Evolutionary conservation across 192 early-diverging fungal genomes (phyloP).

Genomic region (Backusella tarrabulga): DNA sequence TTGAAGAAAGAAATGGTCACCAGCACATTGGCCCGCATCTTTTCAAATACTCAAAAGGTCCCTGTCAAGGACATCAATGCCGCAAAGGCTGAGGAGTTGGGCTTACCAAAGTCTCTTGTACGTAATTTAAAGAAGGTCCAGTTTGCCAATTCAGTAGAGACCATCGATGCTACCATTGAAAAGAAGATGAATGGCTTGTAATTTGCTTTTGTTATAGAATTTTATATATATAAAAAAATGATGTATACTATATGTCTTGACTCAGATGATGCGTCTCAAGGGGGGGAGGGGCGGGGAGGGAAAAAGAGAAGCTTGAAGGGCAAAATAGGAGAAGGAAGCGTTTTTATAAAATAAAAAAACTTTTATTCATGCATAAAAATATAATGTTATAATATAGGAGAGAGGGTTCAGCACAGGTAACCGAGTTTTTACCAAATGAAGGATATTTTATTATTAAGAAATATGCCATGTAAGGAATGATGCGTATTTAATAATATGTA

Average conservation of each 20-base stretch:
- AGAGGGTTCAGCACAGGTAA: background rate
- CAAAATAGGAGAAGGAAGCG: background rate
- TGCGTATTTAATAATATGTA: background rate
- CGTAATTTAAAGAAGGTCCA: constrained; percentile 38
- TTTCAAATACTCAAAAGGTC: background rate
- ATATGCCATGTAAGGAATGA: background rate
- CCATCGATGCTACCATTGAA: constrained; percentile 14
- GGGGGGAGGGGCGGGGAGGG: too few relatives aligned
- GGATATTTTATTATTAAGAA: background rate
- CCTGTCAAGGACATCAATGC: constrained; percentile 22
- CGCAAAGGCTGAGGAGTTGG: constrained; percentile 10
- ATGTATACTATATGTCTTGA: background rate
- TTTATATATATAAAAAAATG: background rate
- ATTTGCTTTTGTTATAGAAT: background rate
- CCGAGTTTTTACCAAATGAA: background rate
- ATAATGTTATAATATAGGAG: background rate
- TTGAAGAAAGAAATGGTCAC: constrained; percentile 54
- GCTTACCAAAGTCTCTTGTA: constrained; percentile 19
- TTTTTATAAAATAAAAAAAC: background rate
- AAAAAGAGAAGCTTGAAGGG: too few relatives aligned
- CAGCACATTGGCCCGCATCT: constrained; percentile 41
- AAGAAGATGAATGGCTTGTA: constrained; percentile 13
- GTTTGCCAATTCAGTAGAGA: constrained; percentile 19
- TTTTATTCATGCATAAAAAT: background rate
- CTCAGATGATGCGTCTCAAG: background rate